Conservation (phyloP, 2,329 filamentous ascomycete genomes). For the Colletotrichum neosansevieriae region DNA sequence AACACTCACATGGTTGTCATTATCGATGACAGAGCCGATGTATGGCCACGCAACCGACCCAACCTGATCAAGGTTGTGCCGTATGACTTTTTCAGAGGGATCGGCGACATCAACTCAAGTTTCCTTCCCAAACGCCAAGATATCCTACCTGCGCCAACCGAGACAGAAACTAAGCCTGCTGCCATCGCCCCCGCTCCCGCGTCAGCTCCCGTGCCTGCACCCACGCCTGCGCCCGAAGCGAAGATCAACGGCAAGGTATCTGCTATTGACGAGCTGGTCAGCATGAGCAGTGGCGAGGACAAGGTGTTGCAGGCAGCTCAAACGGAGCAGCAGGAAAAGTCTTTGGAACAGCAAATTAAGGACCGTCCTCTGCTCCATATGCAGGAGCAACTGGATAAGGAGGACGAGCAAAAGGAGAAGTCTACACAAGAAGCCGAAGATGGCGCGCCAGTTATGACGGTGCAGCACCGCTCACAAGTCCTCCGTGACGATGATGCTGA, state of each 20-base stretch:
- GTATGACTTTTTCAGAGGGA: constrained; percentile 98
- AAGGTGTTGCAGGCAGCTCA: constrained; percentile 78
- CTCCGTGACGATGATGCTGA: constrained; percentile 91
- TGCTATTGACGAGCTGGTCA: constrained; percentile 80
- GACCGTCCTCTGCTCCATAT: constrained; percentile 91
- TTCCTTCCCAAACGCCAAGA: constrained; percentile 86
- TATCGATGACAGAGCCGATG: constrained; percentile 96
- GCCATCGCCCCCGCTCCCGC: background rate
- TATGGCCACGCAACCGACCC: constrained; percentile 90
- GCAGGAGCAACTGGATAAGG: constrained; percentile 90
- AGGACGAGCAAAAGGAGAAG: constrained; percentile 74
- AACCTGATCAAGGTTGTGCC: constrained; percentile 96
- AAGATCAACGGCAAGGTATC: constrained; percentile 45
- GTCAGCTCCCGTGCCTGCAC: background rate
- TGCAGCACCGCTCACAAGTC: constrained; percentile 73
- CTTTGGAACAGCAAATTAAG: constrained; percentile 87
- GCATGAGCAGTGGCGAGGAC: constrained; percentile 79
- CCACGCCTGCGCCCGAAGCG: background rate
- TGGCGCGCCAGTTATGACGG: constrained; percentile 37
- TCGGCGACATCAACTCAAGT: constrained; percentile 98
- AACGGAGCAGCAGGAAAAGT: constrained; percentile 86
- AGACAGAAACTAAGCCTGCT: constrained; percentile 15
- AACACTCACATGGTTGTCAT: constrained; percentile 99
- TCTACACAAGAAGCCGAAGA: constrained; percentile 59
- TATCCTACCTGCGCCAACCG: constrained; percentile 52